Conservation (phyloP, 2,329 filamentous ascomycete species). For the Fusarium sp. region DNA sequence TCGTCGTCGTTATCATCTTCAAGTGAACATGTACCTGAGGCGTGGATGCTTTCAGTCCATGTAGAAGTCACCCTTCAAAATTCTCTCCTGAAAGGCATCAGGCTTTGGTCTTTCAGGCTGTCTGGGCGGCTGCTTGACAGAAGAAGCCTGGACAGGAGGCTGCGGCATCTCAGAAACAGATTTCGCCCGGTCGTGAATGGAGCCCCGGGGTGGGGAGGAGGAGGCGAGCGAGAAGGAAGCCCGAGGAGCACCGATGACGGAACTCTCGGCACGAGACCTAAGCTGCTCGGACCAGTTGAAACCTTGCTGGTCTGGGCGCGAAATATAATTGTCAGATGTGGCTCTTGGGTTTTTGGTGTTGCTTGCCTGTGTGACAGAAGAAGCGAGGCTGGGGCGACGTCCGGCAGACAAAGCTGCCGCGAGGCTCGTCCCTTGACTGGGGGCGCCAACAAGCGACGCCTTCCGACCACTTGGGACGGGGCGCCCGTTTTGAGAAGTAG, state of each 20-base stretch:
- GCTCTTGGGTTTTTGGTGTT: constrained; percentile 64
- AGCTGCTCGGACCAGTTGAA: constrained; percentile 98
- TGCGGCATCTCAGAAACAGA: constrained; percentile 73
- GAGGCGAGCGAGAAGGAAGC: constrained; percentile 68
- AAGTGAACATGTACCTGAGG: constrained; percentile 12
- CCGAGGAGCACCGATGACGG: constrained; percentile 66
- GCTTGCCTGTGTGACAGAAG: constrained; percentile 65
- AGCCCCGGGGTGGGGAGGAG: constrained; percentile 49
- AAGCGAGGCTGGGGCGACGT: constrained; percentile 50
- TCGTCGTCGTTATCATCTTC: constrained; percentile 36
- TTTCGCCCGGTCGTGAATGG: constrained; percentile 72
- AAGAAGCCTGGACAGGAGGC: constrained; percentile 62
- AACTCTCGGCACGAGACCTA: constrained; percentile 89
- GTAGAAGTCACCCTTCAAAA: constrained; percentile 96
- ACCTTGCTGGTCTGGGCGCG: constrained; percentile 80
- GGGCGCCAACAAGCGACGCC: constrained; percentile 39
- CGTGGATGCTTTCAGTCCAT: constrained; percentile 77
- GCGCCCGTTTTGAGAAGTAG: constrained; percentile 46
- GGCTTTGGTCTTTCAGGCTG: constrained; percentile 71
- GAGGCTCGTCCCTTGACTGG: constrained; percentile 45
- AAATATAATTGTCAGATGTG: constrained; percentile 71
- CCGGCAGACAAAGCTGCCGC: constrained; percentile 48
- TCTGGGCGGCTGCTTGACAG: constrained; percentile 52
- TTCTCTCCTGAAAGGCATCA: constrained; percentile 95
- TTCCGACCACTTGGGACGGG: constrained; percentile 47